Percentiles rank a stretch among this genome's conserved stretches.
phyloP scores from a whole-genome alignment of 805 yeast genomes.

The Vanderwaltozyma verrucispora region DNA sequence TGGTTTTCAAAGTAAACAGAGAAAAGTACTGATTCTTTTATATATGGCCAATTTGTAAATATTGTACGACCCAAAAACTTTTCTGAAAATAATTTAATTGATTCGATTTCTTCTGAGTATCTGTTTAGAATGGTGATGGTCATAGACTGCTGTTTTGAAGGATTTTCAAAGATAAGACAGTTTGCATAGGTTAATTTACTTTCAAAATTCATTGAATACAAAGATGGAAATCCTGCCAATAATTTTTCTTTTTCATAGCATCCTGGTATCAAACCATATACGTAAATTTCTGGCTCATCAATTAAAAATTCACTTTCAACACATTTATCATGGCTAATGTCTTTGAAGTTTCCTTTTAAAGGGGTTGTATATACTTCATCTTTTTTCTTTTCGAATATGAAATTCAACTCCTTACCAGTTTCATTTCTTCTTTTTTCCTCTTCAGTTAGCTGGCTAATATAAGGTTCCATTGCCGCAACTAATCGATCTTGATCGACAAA shows the following conservation, averaged over 20 bases:
- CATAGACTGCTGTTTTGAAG: constrained; percentile 74
- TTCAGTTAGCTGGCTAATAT: constrained; percentile 46
- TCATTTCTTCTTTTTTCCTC: constrained; percentile 67
- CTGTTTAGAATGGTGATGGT: constrained; percentile 50
- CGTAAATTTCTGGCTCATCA: constrained; percentile 32
- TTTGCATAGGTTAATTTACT: constrained; percentile 45
- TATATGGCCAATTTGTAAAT: constrained; percentile 81
- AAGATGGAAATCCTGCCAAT: constrained; percentile 83
- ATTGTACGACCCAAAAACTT: constrained; percentile 51
- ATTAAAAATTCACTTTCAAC: constrained; percentile 46
- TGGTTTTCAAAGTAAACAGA: constrained; percentile 46
- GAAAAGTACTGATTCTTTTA: constrained; percentile 66
- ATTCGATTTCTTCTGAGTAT: constrained; percentile 32
- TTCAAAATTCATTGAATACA: constrained; percentile 56
- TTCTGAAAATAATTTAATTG: constrained; percentile 54
- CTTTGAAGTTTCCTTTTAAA: constrained; percentile 40
- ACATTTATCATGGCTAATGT: constrained; percentile 71
- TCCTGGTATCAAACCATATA: constrained; percentile 51
- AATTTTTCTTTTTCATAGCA: constrained; percentile 57
- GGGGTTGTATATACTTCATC: constrained; percentile 63
- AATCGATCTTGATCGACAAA: constrained; percentile 80
- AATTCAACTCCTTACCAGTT: constrained; percentile 58
- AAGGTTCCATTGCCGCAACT: constrained; percentile 58
- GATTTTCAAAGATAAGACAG: constrained; percentile 71
- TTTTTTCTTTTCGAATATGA: constrained; percentile 65